phyloP scores from a whole-genome alignment of 805 yeast species.

The Cyberlindnera amylophila region DNA sequence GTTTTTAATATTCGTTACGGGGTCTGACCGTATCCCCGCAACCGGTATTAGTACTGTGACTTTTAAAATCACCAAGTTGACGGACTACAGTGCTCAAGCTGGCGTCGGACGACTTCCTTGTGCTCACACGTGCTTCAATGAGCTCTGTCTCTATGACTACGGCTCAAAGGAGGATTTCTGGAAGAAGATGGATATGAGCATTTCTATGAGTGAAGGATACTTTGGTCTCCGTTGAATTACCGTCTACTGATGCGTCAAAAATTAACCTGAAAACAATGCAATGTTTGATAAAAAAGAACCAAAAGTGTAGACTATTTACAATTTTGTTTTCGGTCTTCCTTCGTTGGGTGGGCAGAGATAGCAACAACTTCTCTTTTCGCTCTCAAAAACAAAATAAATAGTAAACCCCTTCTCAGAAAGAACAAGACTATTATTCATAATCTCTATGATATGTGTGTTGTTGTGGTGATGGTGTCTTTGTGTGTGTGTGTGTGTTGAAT shows the following conservation, averaged over 20 bases:
- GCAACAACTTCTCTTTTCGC: neutral
- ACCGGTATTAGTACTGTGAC: slow-evolving; percentile 78
- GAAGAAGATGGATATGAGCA: slow-evolving; percentile 60
- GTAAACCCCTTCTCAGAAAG: slow-evolving; percentile 12
- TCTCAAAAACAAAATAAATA: slow-evolving; percentile 13
- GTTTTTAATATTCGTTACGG: slow-evolving; percentile 76
- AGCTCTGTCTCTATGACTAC: slow-evolving; percentile 73
- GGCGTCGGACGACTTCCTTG: slow-evolving; percentile 55
- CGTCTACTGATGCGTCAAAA: neutral
- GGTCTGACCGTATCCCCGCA: slow-evolving; percentile 89
- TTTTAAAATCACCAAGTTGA: slow-evolving; percentile 62
- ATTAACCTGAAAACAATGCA: slow-evolving; percentile 16
- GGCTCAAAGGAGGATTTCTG: slow-evolving; percentile 47
- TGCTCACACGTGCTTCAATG: slow-evolving; percentile 95
- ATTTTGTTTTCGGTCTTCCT: slow-evolving; percentile 15
- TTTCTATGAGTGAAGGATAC: slow-evolving; percentile 70
- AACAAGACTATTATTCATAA: slow-evolving; percentile 6
- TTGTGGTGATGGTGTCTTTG: slow-evolving; percentile 2
- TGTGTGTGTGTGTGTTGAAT: slow-evolving; percentile 7
- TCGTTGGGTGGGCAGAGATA: slow-evolving; percentile 1
- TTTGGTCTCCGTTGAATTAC: slow-evolving; percentile 53
- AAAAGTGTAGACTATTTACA: slow-evolving; percentile 21
- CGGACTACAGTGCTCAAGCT: slow-evolving; percentile 18
- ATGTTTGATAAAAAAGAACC: slow-evolving; percentile 17
- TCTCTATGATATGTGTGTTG: slow-evolving; percentile 5